Percentiles rank a stretch among this genome's conserved stretches.
phyloP scores from a whole-genome alignment of 352 stramenopile genomes.

The Phytophthora pisi region DNA sequence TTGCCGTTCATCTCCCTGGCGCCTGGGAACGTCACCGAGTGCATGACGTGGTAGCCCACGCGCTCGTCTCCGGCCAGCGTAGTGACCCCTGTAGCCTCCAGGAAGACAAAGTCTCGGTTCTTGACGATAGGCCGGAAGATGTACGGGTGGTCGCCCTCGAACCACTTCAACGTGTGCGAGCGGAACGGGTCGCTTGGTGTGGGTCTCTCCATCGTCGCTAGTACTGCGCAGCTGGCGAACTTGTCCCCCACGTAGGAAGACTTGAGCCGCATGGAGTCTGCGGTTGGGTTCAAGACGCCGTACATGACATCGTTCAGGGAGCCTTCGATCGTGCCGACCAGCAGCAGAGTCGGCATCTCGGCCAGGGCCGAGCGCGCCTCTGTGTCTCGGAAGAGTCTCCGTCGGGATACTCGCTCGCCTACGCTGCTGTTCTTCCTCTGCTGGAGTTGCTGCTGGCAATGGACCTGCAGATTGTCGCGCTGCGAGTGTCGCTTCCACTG shows the following conservation, averaged over 20 bases:
- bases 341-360: slow-evolving; percentile 35
- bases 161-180: slow-evolving; percentile 54
- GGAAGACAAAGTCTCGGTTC: slow-evolving; percentile 57
- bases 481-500: slow-evolving; percentile 29
- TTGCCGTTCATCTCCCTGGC: slow-evolving; percentile 25
- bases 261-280: slow-evolving; percentile 39
- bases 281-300: slow-evolving; percentile 40
- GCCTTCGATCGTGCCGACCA: slow-evolving; percentile 38
- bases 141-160: slow-evolving; percentile 48
- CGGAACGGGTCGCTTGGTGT: slow-evolving; percentile 46
- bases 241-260: slow-evolving; percentile 53
- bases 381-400: slow-evolving; percentile 16
- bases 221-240: slow-evolving; percentile 42
- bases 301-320: slow-evolving; percentile 50
- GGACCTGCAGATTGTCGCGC: slow-evolving; percentile 28
- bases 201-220: slow-evolving; percentile 36
- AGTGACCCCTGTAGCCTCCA: slow-evolving; percentile 50
- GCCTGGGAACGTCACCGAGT: slow-evolving; percentile 49
- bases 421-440: slow-evolving; percentile 16
- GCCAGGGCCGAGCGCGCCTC: slow-evolving; percentile 4
- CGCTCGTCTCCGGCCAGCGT: slow-evolving; percentile 38
- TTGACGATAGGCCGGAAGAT: slow-evolving; percentile 52
- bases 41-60: slow-evolving; percentile 57
- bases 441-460: slow-evolving; percentile 15
- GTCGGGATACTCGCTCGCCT: slow-evolving; percentile 4